Evolutionary conservation across 2,329 filamentous ascomycete genomes (phyloP).

Genomic region (Fusarium anthophilum): DNA sequence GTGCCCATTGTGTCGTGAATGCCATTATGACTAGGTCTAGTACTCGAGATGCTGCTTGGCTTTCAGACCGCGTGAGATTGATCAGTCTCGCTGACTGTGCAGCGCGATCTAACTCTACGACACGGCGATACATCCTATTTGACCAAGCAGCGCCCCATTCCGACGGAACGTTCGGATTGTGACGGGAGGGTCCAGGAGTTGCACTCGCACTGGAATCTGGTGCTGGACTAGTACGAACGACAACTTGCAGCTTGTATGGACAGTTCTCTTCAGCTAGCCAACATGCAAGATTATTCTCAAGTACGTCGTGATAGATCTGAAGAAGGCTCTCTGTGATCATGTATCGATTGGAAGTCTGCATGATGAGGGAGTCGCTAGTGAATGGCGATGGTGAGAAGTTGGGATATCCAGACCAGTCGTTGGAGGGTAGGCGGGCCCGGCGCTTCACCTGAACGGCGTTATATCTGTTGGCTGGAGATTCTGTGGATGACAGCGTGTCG

Average conservation of each 20-base stretch:
- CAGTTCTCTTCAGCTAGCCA: neutral
- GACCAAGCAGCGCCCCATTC: neutral
- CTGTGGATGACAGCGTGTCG: fast-evolving
- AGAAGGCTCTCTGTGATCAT: neutral
- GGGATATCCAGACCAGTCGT: neutral
- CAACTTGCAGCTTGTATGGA: neutral
- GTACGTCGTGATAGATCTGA: neutral
- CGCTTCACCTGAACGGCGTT: neutral
- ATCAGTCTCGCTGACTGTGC: neutral
- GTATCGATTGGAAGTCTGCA: neutral
- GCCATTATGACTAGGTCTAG: fast-evolving
- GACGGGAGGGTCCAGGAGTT: neutral
- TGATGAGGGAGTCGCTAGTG: neutral
- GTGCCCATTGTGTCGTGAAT: neutral
- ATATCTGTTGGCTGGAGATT: neutral
- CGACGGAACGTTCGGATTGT: neutral
- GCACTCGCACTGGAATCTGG: fast-evolving
- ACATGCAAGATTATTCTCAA: neutral
- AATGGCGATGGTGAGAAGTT: neutral
- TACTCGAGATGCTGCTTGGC: neutral
- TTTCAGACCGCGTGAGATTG: fast-evolving
- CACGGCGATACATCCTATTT: neutral
- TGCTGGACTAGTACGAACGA: neutral
- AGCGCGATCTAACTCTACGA: neutral
- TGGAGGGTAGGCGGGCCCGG: neutral